Evolutionary conservation across 805 yeast species (phyloP).

Genomic region (Suhomyces vadensis): DNA sequence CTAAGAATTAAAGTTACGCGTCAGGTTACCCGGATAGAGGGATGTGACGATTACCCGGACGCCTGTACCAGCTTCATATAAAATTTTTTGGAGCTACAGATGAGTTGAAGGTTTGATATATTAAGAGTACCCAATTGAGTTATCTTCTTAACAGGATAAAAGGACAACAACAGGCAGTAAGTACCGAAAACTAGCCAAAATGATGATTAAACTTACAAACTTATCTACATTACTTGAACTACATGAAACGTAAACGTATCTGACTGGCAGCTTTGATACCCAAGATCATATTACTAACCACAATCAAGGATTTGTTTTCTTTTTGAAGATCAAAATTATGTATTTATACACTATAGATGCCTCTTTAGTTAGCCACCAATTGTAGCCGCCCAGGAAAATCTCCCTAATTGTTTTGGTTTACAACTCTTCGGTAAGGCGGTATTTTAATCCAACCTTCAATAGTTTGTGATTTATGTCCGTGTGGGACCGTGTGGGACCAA

Average conservation of each 20-base stretch:
- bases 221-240: conserved; percentile 21
- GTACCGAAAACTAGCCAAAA: not conserved
- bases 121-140: too few species aligned
- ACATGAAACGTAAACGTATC: conserved; percentile 6
- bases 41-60: not conserved
- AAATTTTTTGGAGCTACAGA: not conserved
- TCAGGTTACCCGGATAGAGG: not conserved
- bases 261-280: not conserved
- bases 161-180: not conserved
- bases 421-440: not conserved
- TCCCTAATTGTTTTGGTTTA: not conserved
- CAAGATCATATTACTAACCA: not conserved
- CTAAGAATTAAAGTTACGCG: too few species aligned
- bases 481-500: not conserved
- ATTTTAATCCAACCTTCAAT: not conserved
- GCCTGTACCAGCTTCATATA: not conserved
- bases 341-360: not conserved
- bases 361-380: not conserved
- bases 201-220: conserved; percentile 9
- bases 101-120: too few species aligned
- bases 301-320: not conserved
- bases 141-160: too few species aligned
- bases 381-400: not conserved
- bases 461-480: not conserved
- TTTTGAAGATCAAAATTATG: not conserved